Evolutionary conservation across 2,329 filamentous ascomycete species (phyloP).

Genomic region (Xylariomycetidae sp.): DNA sequence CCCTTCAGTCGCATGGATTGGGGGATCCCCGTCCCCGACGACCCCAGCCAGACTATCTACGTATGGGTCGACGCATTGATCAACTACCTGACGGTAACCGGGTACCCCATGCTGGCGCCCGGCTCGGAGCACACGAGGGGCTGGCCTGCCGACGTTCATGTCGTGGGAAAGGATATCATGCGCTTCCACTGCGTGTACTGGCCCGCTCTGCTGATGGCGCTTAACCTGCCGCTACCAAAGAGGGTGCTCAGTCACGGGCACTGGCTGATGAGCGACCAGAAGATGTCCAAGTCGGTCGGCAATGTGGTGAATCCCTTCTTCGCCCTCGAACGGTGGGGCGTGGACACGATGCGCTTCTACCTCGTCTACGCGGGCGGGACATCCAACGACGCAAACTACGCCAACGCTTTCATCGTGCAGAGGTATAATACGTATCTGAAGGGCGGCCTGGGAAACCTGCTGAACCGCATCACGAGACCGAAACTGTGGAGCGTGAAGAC

Average conservation of each 20-base stretch:
- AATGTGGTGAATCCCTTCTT: constrained; percentile 95
- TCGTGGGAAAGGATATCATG: constrained; percentile 94
- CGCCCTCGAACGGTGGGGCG: constrained; percentile 81
- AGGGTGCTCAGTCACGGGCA: constrained; percentile 85
- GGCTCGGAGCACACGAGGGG: constrained; percentile 57
- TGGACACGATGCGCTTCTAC: constrained; percentile 87
- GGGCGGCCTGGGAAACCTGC: constrained; percentile 73
- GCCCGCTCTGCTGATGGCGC: constrained; percentile 90
- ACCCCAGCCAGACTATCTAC: constrained; percentile 85
- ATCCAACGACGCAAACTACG: constrained; percentile 75
- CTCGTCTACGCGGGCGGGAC: constrained; percentile 77
- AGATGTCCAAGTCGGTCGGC: constrained; percentile 95
- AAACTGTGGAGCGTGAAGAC: constrained; percentile 65
- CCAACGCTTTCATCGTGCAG: constrained; percentile 69
- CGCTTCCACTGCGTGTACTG: constrained; percentile 98
- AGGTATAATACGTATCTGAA: constrained; percentile 78
- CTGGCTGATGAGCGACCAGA: constrained; percentile 86
- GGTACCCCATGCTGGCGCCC: constrained; percentile 72
- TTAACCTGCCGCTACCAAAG: constrained; percentile 73
- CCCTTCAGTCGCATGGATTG: constrained; percentile 73
- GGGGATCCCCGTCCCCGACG: constrained; percentile 86
- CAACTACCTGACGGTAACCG: constrained; percentile 86
- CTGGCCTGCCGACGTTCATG: constrained; percentile 89
- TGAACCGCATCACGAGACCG: constrained; percentile 63
- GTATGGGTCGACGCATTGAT: constrained; percentile 96